Evolutionary conservation across 1,139 yeast genomes (phyloP).

Genomic region (Lipomyces yarrowii): DNA sequence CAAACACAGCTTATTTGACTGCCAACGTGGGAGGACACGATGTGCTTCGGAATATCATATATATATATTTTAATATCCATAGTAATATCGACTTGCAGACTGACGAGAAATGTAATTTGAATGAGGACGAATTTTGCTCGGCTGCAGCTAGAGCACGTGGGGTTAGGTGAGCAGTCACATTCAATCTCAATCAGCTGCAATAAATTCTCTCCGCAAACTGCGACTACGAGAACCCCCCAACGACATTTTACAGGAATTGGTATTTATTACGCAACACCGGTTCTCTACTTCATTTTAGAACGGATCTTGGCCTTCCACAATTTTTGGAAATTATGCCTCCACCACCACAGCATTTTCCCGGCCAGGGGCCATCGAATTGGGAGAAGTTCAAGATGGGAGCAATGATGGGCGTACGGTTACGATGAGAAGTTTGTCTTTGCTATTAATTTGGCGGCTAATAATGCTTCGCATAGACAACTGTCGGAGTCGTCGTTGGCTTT

Average conservation of each 20-base stretch:
- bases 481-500: conserved; percentile 94
- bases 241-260: background rate
- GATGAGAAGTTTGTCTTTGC: background rate
- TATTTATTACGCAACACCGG: background rate
- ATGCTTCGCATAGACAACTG: conserved; percentile 57
- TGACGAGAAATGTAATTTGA: too few species aligned
- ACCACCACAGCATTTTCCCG: conserved; percentile 41
- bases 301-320: background rate
- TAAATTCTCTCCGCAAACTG: background rate
- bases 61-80: too few species aligned
- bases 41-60: too few species aligned
- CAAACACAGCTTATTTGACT: background rate
- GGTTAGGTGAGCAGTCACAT: background rate
- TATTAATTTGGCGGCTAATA: background rate
- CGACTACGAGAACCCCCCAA: background rate
- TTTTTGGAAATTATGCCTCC: conserved; percentile 18
- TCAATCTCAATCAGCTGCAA: background rate
- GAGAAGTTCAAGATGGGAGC: conserved; percentile 98
- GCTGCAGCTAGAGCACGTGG: background rate
- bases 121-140: too few species aligned
- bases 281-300: background rate
- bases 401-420: conserved; percentile 74
- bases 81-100: background rate
- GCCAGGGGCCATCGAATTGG: conserved; percentile 82
- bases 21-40: background rate